These are phyloP conservation scores for Wallemia hederae DNA, from an alignment of 1,284 basidiomycete species.

Conservation along the genomic window DNA sequence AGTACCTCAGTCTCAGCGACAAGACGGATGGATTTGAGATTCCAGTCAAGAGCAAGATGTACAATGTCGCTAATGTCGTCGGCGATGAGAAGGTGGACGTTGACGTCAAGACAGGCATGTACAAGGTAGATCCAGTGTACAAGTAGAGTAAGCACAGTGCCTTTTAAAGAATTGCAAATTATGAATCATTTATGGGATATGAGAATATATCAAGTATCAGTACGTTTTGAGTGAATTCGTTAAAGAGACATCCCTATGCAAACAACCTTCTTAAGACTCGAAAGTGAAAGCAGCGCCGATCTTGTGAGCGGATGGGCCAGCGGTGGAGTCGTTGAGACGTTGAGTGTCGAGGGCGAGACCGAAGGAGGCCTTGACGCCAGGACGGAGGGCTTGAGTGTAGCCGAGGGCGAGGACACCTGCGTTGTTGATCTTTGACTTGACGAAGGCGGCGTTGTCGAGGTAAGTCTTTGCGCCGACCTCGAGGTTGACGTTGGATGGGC, in stretches of 20 bases:
- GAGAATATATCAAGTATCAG: background rate
- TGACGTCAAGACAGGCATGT: background rate
- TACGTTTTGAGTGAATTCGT: background rate
- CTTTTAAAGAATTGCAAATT: too few relatives aligned
- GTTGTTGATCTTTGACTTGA: conserved; percentile 99
- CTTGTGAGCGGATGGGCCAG: conserved; percentile 23
- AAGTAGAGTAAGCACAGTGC: too few relatives aligned
- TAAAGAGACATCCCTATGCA: background rate
- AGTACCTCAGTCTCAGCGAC: background rate
- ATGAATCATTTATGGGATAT: too few relatives aligned
- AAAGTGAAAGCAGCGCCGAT: conserved; percentile 26
- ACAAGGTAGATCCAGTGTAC: background rate
- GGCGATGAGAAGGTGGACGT: background rate
- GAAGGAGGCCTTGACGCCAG: conserved; percentile 81
- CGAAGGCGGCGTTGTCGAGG: conserved; percentile 37
- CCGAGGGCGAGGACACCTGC: conserved; percentile 62
- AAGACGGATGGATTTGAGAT: background rate
- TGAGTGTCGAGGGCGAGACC: conserved; percentile 41
- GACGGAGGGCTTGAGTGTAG: conserved; percentile 71
- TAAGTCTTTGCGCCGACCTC: conserved; percentile 85
- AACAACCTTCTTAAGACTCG: conserved; percentile 16
- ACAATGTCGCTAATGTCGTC: background rate
- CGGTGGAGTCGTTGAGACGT: conserved; percentile 37
- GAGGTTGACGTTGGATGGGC: conserved; percentile 58
- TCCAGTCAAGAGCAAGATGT: background rate